Evolutionary conservation across 2,329 filamentous ascomycete species (phyloP), one percentile per base, ranked within the genome.

Genomic region (Cryphonectria nitschkei): DNA sequence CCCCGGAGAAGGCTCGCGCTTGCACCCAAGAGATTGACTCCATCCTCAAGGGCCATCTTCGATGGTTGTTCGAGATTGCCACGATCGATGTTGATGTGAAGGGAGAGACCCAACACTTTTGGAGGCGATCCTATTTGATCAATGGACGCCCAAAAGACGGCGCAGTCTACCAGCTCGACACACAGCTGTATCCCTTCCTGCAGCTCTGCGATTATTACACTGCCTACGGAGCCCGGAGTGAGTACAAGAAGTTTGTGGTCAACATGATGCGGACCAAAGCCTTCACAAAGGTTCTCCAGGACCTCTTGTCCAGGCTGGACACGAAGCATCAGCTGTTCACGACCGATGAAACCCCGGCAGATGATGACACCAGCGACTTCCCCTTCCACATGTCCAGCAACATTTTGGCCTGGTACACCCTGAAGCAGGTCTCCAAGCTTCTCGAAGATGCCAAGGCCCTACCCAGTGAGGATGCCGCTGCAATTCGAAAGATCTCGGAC

Each of bases 151-250:
- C 74, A 43, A 76, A 75, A 65, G 74, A 76, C 26, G 69, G 67
- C 32, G 22, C 54, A 22, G 72, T 74, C 3, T 76, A 75, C 58
- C 74, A 76, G 60, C 70, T 74, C 11, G 75, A 76, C 56, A 75
- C 75, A 41, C 75, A 76, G 52, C 71, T 71, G 58, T 76, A 76
- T 61, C 75, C 75, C 2, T 73, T 75, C 54, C 34, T 75, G 29
- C 74, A 75, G 60, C 68, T 75, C 5, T 75, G 74, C 70, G 74
- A 75, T 26, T 75, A 68, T 43, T 68, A 52, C 64, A 41, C 68
- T 6, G 26, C 52, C 5, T 74, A 68, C 37, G 58, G 52, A 14
- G n/a, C 32, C 7, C 39, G n/a, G 7, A 5, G 50, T 5, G 14
- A 68, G 7, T 26, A 39, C 63, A 54, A 7, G 2, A 14, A 46